phyloP scores from a whole-genome alignment of 2,329 filamentous ascomycete species.

The Fusarium sp. region DNA sequence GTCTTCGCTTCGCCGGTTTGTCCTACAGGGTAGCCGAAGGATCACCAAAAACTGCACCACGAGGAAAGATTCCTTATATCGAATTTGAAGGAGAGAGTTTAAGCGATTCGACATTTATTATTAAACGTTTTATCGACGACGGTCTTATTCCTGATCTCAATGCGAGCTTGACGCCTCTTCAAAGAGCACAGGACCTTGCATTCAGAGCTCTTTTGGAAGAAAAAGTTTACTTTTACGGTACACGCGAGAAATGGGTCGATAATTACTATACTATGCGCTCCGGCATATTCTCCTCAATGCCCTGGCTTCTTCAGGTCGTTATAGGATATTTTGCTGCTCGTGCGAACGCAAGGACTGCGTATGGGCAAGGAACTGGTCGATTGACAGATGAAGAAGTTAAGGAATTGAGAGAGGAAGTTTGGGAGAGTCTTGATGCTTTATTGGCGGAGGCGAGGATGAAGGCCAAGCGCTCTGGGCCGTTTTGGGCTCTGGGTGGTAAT shows the following conservation, averaged over 20 bases:
- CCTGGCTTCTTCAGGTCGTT: constrained; percentile 64
- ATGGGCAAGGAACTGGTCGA: constrained; percentile 68
- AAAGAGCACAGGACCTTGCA: constrained; percentile 63
- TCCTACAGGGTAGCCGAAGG: constrained; percentile 61
- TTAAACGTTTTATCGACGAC: constrained; percentile 55
- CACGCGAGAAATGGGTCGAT: constrained; percentile 67
- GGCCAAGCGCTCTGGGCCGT: constrained; percentile 52
- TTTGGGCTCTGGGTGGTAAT: constrained; percentile 68
- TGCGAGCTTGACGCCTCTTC: constrained; percentile 50
- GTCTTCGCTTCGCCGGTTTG: constrained; percentile 66
- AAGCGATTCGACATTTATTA: constrained; percentile 69
- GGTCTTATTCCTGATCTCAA: constrained; percentile 64
- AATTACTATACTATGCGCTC: constrained; percentile 71
- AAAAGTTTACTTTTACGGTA: constrained; percentile 69
- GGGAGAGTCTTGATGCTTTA: constrained; percentile 63
- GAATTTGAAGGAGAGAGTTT: constrained; percentile 52
- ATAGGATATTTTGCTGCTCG: constrained; percentile 65
- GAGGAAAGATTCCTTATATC: constrained; percentile 72
- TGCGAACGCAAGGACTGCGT: constrained; percentile 56
- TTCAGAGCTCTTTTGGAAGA: constrained; percentile 70
- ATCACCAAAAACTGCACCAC: constrained; percentile 60
- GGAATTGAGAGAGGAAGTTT: constrained; percentile 62
- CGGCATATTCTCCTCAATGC: constrained; percentile 60
- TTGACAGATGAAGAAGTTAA: constrained; percentile 63
- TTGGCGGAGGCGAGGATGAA: constrained; percentile 53